Evolutionary conservation across 1,139 yeast genomes (phyloP).

Genomic region (Saccharomyces hybrid): DNA sequence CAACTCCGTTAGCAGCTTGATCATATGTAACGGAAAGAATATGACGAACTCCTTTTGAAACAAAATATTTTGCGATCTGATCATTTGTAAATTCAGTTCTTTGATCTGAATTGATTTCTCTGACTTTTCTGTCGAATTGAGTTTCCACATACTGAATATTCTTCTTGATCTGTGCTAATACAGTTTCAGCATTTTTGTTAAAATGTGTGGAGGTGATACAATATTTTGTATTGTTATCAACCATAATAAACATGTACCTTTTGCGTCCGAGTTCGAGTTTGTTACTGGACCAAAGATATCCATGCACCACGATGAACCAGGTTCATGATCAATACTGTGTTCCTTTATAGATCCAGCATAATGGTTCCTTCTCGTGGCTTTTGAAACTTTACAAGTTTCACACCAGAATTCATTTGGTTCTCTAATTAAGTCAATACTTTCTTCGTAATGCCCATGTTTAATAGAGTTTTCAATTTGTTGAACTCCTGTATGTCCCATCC

Average conservation of each 20-base stretch:
- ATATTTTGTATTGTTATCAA: no score
- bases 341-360: constrained; percentile 6
- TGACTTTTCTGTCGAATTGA: no score
- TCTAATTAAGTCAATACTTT: background rate
- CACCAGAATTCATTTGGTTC: constrained; percentile 1
- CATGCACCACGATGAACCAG: constrained; percentile 7
- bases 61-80: background rate
- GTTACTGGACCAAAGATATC: constrained; percentile 2
- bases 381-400: constrained; percentile 3
- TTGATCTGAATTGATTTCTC: no score
- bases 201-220: no score
- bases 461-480: background rate
- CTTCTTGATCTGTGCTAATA: no score
- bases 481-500: background rate
- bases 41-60: background rate
- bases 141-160: no score
- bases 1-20: background rate
- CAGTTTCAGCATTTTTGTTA: no score
- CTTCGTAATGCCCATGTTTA: background rate
- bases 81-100: background rate
- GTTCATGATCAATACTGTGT: background rate
- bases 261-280: no score
- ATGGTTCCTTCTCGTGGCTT: constrained; percentile 3
- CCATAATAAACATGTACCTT: no score
- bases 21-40: background rate